Conservation (phyloP, 257 asterid genomes). For the Capsicum rhomboideum region DNA sequence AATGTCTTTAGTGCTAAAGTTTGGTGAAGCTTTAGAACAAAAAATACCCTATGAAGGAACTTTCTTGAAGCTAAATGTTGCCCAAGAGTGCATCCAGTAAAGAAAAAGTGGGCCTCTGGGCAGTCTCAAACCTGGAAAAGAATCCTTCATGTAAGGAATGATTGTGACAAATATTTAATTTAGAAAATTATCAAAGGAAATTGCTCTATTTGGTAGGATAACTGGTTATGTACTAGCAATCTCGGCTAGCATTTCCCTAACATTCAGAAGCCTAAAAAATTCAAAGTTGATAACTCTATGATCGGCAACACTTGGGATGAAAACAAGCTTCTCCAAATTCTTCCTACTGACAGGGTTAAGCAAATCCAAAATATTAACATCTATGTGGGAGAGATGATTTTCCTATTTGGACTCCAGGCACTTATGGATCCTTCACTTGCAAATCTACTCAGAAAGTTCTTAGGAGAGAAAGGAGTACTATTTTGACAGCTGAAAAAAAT, state of each 20-base stretch:
- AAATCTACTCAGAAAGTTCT: not conserved
- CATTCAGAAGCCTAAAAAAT: too few species aligned
- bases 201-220: not conserved
- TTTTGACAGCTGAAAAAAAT: not conserved
- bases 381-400: not conserved
- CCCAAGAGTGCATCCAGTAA: too few species aligned
- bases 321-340: not conserved
- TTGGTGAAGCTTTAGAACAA: too few species aligned
- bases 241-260: too few species aligned
- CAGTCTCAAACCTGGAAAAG: not conserved
- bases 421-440: not conserved
- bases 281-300: too few species aligned
- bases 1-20: too few species aligned
- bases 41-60: too few species aligned
- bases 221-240: not conserved
- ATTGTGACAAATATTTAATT: not conserved
- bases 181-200: not conserved
- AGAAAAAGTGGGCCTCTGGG: not conserved
- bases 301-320: not conserved
- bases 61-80: too few species aligned
- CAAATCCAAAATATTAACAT: not conserved
- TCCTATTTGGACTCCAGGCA: not conserved
- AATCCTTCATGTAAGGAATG: not conserved
- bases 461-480: too few species aligned
- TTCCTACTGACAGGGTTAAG: not conserved